phyloP scores from a whole-genome alignment of 1,139 yeast genomes.

The Candida tetrigidarum region DNA sequence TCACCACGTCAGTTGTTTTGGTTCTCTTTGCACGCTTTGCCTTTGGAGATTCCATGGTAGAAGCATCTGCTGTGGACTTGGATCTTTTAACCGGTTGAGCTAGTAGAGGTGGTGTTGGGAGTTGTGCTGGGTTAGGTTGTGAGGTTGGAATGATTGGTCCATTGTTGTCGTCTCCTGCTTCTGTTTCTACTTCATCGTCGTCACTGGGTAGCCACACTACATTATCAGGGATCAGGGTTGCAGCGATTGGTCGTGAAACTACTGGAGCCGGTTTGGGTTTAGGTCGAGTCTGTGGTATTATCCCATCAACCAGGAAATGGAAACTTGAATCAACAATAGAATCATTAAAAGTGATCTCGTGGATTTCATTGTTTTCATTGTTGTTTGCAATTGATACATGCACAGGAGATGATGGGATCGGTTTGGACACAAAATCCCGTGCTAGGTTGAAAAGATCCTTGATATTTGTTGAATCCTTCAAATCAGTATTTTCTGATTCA shows the following conservation, averaged over 20 bases:
- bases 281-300: not conserved
- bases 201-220: conserved; percentile 18
- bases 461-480: not conserved
- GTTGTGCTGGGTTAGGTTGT: conserved; percentile 9
- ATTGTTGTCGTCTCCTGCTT: no score
- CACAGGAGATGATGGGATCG: conserved; percentile 7
- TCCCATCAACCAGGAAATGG: conserved; percentile 11
- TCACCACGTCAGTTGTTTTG: conserved; percentile 10
- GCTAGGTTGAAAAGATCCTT: conserved; percentile 1
- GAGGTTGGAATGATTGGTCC: conserved; percentile 5
- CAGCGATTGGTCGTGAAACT: not conserved
- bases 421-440: not conserved
- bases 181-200: no score
- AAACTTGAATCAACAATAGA: conserved; percentile 18
- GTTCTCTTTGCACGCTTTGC: conserved; percentile 10
- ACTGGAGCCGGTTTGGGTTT: not conserved
- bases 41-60: not conserved
- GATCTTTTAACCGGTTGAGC: conserved; percentile 12
- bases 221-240: conserved; percentile 9
- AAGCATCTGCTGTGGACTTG: conserved; percentile 12
- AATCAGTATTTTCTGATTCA: no score
- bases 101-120: not conserved
- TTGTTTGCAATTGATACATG: not conserved
- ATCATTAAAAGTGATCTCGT: conserved; percentile 9
- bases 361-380: no score